These are phyloP conservation scores for Zychaea mexicana DNA, from an alignment of 371 early-diverging fungal genomes.

Conservation along the genomic window DNA sequence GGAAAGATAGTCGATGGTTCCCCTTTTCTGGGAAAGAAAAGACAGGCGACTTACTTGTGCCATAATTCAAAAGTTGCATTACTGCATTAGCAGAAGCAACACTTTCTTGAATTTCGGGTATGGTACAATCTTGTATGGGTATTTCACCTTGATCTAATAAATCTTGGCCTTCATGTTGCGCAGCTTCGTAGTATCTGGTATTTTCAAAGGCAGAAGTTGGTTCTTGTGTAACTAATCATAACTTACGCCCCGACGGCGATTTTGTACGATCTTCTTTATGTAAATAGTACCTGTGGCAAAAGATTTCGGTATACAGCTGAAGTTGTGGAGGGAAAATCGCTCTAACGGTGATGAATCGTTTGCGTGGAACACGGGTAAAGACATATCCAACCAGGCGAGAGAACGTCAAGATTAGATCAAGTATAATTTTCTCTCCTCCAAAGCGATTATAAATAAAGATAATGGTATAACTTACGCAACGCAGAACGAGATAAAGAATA, in stretches of 20 bases:
- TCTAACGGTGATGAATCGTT: too few relatives aligned
- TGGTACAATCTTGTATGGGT: slow-evolving; percentile 37
- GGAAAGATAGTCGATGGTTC: not conserved
- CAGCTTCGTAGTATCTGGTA: slow-evolving; percentile 28
- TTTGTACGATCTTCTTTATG: not conserved
- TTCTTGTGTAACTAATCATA: too few relatives aligned
- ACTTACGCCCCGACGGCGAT: too few relatives aligned
- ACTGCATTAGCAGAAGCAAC: slow-evolving; percentile 37
- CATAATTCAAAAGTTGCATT: slow-evolving; percentile 28
- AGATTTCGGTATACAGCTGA: not conserved
- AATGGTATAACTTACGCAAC: not conserved
- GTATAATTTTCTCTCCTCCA: too few relatives aligned
- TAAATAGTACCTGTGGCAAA: not conserved
- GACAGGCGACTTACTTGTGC: slow-evolving; percentile 34
- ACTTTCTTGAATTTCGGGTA: slow-evolving; percentile 46
- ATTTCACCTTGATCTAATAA: slow-evolving; percentile 6
- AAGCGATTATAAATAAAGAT: not conserved
- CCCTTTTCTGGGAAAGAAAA: not conserved
- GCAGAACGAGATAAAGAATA: not conserved
- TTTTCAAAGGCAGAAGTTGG: not conserved
- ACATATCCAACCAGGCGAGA: too few relatives aligned
- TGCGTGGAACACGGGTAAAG: too few relatives aligned
- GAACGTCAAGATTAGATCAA: too few relatives aligned
- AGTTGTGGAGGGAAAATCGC: not conserved
- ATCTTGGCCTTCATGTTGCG: slow-evolving; percentile 4